Base-by-base conservation (phyloP, 331 rosid species). In the Acacia concinna region DNA sequence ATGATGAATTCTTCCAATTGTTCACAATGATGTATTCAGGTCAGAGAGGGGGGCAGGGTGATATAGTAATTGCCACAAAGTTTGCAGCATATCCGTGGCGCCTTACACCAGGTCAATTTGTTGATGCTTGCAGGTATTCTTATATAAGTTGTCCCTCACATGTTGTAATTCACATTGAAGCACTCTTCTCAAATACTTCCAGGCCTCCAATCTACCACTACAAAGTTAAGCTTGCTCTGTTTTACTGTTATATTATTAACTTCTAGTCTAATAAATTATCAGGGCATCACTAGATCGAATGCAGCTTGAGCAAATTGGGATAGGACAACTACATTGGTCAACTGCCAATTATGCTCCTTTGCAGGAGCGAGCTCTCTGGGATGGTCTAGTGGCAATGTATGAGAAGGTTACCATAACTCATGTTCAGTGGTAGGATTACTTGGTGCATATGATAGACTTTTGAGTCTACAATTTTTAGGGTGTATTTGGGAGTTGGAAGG, bases 31-130 rank as follows among this genome's bases (percentile, higher is more conserved):
- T 18, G 31, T 70, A 46, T 47, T 83, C 84, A 92, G 99, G 84
- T 79, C 46, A 91, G 82, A 90, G 81, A 78, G 73, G 88, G 56
- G 74, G 82, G n/a, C 77, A 54, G 68, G 80, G 88, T 46, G 92
- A 91, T 23, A 84, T 93, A 66, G 97, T 93, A 68, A 88, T 93
- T 82, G 99, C 98, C 28, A 95, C 99, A 7, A 93, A 93, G 87
- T 91, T 95, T 88, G 98, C 98, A 0, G 99, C 99, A 20, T 95
- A 93, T 83, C 99, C 99, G 34, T 95, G 99, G 98, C 97, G 99
- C 76, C 90, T 95, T 40, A 93, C 98, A 41, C 84, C 99, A 4
- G 81, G 70, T 65, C 99, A 95, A 82, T 95, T 95, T 80, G 96
- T 95, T 51, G 87, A 91, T 77, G 96, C 98, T 81, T 95, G 99